These are phyloP conservation scores for Cutaneotrichosporon mucoides DNA, from an alignment of 1,284 basidiomycete species.

Conservation along the genomic window DNA sequence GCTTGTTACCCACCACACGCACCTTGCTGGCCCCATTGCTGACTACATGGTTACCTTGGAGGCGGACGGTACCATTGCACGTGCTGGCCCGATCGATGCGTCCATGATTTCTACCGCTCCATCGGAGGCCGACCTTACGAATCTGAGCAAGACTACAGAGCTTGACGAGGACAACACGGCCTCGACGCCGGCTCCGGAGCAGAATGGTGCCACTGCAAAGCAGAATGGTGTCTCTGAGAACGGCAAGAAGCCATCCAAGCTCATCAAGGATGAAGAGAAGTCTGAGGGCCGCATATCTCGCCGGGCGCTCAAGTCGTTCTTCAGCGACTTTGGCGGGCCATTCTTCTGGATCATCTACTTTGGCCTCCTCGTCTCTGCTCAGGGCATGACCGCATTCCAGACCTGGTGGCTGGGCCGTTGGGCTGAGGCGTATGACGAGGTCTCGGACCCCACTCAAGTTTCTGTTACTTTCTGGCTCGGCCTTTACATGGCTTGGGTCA, in stretches of 20 bases:
- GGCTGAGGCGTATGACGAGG: conserved; percentile 56
- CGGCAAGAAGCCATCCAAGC: conserved; percentile 21
- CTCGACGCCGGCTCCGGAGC: not conserved
- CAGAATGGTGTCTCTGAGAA: conserved; percentile 17
- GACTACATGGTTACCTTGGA: conserved; percentile 60
- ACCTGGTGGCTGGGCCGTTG: conserved; percentile 61
- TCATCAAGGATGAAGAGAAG: conserved; percentile 61
- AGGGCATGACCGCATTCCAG: conserved; percentile 49
- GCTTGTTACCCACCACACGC: conserved; percentile 70
- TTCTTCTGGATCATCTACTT: conserved; percentile 49
- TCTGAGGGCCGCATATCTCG: conserved; percentile 55
- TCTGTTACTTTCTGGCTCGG: conserved; percentile 52
- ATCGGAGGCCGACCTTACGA: conserved; percentile 16
- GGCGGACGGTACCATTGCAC: conserved; percentile 52
- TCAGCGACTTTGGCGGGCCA: conserved; percentile 48
- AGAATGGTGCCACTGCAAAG: conserved; percentile 1
- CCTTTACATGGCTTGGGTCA: conserved; percentile 51
- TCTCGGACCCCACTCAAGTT: conserved; percentile 30
- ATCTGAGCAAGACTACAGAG: conserved; percentile 27
- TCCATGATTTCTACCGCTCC: conserved; percentile 16
- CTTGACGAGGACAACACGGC: conserved; percentile 48
- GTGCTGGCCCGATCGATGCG: conserved; percentile 38
- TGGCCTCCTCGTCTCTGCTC: conserved; percentile 32
- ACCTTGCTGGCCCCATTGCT: conserved; percentile 60
- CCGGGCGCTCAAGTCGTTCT: conserved; percentile 49